A percentile compares a stretch with the other conserved stretches of the same genome.
phyloP scores from a whole-genome alignment of 495 filamentous ascomycete species.

The Aspergillus indologenus region DNA sequence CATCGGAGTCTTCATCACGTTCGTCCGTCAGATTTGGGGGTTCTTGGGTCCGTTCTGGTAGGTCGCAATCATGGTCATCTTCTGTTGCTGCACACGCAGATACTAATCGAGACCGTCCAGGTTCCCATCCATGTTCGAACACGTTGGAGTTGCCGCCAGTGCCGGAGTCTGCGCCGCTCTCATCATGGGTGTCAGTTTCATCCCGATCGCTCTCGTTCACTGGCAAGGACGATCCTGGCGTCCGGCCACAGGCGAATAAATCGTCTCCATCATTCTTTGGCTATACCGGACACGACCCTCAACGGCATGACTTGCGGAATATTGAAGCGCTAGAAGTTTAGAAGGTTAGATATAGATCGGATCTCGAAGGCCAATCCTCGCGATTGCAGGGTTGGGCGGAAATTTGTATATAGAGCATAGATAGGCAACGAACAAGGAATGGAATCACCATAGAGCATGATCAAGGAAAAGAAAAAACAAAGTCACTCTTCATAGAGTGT shows the following conservation, averaged over 20 bases:
- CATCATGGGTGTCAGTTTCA: slow-evolving; percentile 43
- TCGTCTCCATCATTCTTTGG: background rate
- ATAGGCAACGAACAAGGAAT: background rate
- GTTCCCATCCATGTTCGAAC: slow-evolving; percentile 50
- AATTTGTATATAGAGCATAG: slow-evolving; percentile 1
- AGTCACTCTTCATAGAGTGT: no score
- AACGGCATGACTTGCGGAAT: background rate
- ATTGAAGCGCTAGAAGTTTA: background rate
- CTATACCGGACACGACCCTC: background rate
- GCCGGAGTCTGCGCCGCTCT: slow-evolving; percentile 41
- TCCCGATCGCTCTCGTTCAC: slow-evolving; percentile 46
- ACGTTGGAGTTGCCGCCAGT: slow-evolving; percentile 40
- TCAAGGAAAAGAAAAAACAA: background rate
- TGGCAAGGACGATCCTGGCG: slow-evolving; percentile 5
- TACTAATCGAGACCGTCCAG: slow-evolving; percentile 21
- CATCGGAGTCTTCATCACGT: slow-evolving; percentile 56
- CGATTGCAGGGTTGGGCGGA: background rate
- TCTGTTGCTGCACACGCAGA: background rate
- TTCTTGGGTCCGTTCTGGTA: slow-evolving; percentile 60
- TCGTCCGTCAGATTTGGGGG: slow-evolving; percentile 53
- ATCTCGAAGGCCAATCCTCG: background rate
- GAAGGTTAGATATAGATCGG: slow-evolving; percentile 6
- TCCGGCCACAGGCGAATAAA: background rate
- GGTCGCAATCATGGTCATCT: slow-evolving; percentile 4
- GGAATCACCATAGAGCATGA: background rate